A percentile compares a stretch with the other conserved stretches of the same genome.
Conservation (phyloP, 768 basidiomycete species). For the Erythrobasidium yunnanense region DNA sequence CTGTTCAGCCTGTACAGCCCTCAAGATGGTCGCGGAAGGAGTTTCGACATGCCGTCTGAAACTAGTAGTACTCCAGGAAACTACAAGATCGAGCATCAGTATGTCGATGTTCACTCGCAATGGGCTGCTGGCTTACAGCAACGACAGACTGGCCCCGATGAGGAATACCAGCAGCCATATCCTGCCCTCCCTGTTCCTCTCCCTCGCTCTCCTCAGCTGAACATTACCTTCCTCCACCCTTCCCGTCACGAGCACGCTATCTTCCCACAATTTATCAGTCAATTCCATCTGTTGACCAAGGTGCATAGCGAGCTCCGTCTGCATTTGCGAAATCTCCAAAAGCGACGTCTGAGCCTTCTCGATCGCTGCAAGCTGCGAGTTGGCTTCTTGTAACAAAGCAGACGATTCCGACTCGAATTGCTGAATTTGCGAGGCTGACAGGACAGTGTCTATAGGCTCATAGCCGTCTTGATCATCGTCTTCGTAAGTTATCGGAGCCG, state of each 20-base stretch:
- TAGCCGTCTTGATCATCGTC: slow-evolving; percentile 50
- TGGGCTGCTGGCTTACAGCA: slow-evolving; percentile 54
- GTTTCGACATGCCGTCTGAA: too few species aligned
- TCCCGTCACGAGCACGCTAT: slow-evolving; percentile 75
- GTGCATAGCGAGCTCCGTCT: slow-evolving; percentile 81
- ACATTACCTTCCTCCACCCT: slow-evolving; percentile 80
- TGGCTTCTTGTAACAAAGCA: slow-evolving; percentile 66
- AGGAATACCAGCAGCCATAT: slow-evolving; percentile 85
- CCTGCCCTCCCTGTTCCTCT: slow-evolving; percentile 73
- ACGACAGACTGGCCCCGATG: slow-evolving; percentile 75
- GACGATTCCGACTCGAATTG: slow-evolving; percentile 91
- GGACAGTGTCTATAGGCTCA: slow-evolving; percentile 62
- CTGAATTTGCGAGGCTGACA: slow-evolving; percentile 76
- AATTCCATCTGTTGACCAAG: slow-evolving; percentile 79
- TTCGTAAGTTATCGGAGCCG: slow-evolving; percentile 36
- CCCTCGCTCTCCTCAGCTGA: slow-evolving; percentile 77
- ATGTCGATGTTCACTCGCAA: slow-evolving; percentile 46
- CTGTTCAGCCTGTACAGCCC: too few species aligned
- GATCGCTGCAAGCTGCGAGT: slow-evolving; percentile 75
- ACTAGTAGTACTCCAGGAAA: slow-evolving; percentile 47
- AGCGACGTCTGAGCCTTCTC: slow-evolving; percentile 83
- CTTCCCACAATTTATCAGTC: slow-evolving; percentile 87
- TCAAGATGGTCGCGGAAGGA: too few species aligned
- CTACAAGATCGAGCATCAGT: slow-evolving; percentile 54
- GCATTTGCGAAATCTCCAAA: slow-evolving; percentile 82